Evolutionary conservation across 495 filamentous ascomycete species (phyloP), one percentile per base, ranked within the genome.

Genomic region (Daldinia bambusicola): DNA sequence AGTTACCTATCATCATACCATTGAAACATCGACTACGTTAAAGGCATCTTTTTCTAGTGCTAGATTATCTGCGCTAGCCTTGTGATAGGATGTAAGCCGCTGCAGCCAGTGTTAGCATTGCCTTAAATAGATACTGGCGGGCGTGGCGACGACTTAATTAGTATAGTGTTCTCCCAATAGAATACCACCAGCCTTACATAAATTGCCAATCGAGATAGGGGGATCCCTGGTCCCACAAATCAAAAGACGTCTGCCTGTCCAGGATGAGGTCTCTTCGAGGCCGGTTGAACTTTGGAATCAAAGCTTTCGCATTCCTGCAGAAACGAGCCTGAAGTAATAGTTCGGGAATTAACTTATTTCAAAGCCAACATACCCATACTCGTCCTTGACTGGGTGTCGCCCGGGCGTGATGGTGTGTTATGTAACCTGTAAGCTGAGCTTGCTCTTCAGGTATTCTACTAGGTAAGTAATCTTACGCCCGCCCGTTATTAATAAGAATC

Each of bases 341-440:
- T 26, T 26, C 3, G 26, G n/a, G n/a, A n/a, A n/a, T n/a, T n/a
- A n/a, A n/a, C n/a, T n/a, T n/a, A n/a, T n/a, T n/a, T n/a, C n/a
- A n/a, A n/a, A n/a, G n/a, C n/a, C n/a, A n/a, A n/a, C n/a, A n/a
- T n/a, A n/a, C n/a, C 16, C 18, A 45, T 45, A 9, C 8, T 16
- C 41, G 7, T 45, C 43, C 43, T 48, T 48, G 16, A 45, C 18
- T 16, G 8, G 16, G 16, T 20, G 16, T 18, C 18, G 43, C 8
- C n/a, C n/a, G n/a, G 26, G 26, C 26, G 43, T 48, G 43, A 12
- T 48, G 18, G 43, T 32, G 51, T 64, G 51, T 64, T 48, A 51
- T 62, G 34, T 62, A 57, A 57, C 53, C 32, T 50, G 55, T 51
- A 20, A 60, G 55, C 55, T 48, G 45, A 66, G 62, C 50, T 31